A percentile compares a stretch with the other conserved stretches of the same genome.
Evolutionary conservation across 75 land plant species (phyloP).

Genomic region (Azolla pinnata): DNA sequence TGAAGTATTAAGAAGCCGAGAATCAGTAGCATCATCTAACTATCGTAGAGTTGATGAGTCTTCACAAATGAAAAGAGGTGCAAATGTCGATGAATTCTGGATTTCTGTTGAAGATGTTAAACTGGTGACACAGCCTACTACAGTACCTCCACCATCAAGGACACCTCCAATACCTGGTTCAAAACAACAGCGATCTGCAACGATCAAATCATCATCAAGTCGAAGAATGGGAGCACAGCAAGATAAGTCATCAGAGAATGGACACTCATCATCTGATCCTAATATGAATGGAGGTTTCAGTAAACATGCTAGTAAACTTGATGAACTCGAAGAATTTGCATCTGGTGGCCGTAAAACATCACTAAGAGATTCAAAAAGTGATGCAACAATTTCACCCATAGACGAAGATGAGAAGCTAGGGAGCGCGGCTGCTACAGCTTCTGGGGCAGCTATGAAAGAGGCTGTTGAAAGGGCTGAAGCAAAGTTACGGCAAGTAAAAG

Average conservation of each 20-base stretch:
- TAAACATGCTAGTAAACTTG: conserved; percentile 21
- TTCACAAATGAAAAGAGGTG: not conserved
- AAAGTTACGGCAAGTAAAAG: conserved; percentile 61
- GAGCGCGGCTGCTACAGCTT: conserved; percentile 44
- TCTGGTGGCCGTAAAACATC: conserved; percentile 25
- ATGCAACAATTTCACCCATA: conserved; percentile 19
- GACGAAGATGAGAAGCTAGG: conserved; percentile 37
- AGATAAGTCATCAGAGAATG: conserved; percentile 2
- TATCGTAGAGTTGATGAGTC: not conserved
- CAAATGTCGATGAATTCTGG: conserved; percentile 56
- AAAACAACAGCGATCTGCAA: conserved; percentile 26
- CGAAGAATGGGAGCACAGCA: conserved; percentile 14
- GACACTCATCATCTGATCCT: not conserved
- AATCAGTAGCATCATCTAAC: not conserved
- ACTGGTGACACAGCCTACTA: conserved; percentile 73
- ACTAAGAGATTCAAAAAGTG: conserved; percentile 13
- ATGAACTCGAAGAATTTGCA: conserved; percentile 64
- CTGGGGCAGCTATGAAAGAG: conserved; percentile 83
- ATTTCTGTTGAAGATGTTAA: conserved; percentile 72
- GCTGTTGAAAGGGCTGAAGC: conserved; percentile 79
- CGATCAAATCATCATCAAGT: conserved; percentile 16
- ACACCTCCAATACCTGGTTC: conserved; percentile 59
- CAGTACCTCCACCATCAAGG: conserved; percentile 88
- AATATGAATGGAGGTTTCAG: conserved; percentile 3
- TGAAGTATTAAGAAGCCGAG: not conserved